These are phyloP conservation scores for Akebia trifoliata DNA, from an alignment of 164 flowering plant genomes.

Conservation along the genomic window DNA sequence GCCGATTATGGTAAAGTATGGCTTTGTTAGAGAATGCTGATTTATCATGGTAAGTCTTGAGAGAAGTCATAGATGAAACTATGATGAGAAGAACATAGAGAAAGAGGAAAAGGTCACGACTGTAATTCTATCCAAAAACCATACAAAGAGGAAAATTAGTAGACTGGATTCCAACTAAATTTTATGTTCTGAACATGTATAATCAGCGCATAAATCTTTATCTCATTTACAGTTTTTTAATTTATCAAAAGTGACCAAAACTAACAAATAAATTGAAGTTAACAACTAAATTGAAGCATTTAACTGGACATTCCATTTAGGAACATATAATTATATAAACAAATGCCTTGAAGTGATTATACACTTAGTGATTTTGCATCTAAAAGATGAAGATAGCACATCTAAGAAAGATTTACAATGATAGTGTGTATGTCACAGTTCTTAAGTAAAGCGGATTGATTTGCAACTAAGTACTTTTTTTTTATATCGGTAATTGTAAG, in stretches of 20 bases:
- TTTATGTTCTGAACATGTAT: background rate
- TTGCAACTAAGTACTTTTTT: too few relatives aligned
- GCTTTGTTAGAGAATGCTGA: constrained; percentile 87
- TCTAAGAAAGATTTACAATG: background rate
- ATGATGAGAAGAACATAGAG: constrained; percentile 80
- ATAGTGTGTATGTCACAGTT: background rate
- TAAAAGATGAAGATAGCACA: background rate
- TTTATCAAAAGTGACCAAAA: background rate
- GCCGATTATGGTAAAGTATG: constrained; percentile 81
- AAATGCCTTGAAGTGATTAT: background rate
- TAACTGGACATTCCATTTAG: background rate
- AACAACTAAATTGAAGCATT: too few relatives aligned
- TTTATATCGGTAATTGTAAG: too few relatives aligned
- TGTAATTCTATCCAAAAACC: constrained; percentile 65
- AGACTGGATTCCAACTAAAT: background rate
- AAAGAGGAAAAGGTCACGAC: constrained; percentile 90
- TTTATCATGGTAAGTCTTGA: constrained; percentile 82
- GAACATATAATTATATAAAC: background rate
- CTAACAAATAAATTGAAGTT: background rate
- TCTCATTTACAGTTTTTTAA: background rate
- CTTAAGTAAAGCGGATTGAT: background rate
- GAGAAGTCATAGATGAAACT: constrained; percentile 81
- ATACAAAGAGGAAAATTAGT: constrained; percentile 1
- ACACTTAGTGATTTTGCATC: background rate
- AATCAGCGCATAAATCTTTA: background rate